Percentiles rank a stretch among this genome's conserved stretches.
Evolutionary conservation across 2,329 filamentous ascomycete species (phyloP).

Genomic region (Cordyceps farinosa): DNA sequence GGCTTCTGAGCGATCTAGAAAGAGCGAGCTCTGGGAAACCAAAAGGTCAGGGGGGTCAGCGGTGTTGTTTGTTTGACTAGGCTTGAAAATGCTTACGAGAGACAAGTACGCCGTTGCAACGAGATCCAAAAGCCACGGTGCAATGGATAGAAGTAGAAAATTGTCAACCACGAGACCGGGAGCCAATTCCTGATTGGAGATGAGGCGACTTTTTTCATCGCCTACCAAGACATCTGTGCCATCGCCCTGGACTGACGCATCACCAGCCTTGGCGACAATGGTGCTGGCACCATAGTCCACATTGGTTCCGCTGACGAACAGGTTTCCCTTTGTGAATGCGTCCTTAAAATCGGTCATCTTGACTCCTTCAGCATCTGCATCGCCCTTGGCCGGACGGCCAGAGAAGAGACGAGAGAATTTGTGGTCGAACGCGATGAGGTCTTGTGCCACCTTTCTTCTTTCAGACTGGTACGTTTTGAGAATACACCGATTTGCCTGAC

Average conservation of each 20-base stretch:
- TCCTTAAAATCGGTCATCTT: slow-evolving; percentile 61
- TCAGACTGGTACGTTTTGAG: slow-evolving; percentile 50
- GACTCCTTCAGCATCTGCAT: slow-evolving; percentile 58
- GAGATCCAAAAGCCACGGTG: not conserved
- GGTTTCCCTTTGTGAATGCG: slow-evolving; percentile 55
- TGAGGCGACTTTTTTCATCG: slow-evolving; percentile 19
- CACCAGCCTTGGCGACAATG: slow-evolving; percentile 52
- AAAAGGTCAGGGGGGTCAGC: not conserved
- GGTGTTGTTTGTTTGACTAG: not conserved
- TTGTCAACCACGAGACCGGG: no score
- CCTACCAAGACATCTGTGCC: slow-evolving; percentile 35
- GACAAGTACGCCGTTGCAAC: not conserved
- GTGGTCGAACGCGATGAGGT: slow-evolving; percentile 63
- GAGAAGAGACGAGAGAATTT: slow-evolving; percentile 55
- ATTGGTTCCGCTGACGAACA: slow-evolving; percentile 55
- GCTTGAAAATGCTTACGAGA: not conserved
- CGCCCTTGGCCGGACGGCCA: slow-evolving; percentile 54
- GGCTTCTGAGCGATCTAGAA: no score
- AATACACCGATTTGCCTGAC: slow-evolving; percentile 39
- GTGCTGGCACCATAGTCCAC: slow-evolving; percentile 57
- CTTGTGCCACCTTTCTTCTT: slow-evolving; percentile 57
- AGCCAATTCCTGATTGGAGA: slow-evolving; percentile 24
- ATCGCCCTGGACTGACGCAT: slow-evolving; percentile 42
- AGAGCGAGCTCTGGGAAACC: no score
- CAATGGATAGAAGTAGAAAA: not conserved